These are phyloP conservation scores for Colletotrichum eremochloae DNA, from an alignment of 2,329 filamentous ascomycete genomes.

Conservation along the genomic window DNA sequence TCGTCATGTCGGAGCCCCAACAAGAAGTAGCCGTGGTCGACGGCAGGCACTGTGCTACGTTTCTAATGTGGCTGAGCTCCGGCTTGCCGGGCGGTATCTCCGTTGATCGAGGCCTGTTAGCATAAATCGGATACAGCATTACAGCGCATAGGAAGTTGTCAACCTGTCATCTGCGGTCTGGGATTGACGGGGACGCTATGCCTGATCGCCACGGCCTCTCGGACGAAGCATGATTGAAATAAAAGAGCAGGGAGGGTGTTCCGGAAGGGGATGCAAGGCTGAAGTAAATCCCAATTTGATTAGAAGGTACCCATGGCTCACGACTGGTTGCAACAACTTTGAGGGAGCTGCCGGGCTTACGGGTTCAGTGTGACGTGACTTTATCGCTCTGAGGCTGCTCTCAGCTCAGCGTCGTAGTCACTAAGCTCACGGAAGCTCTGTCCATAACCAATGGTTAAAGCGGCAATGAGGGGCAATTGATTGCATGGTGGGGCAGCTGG, in stretches of 20 bases:
- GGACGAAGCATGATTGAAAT: background rate
- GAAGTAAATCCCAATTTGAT: background rate
- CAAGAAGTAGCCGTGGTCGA: conserved; percentile 23
- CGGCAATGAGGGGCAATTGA: conserved; percentile 73
- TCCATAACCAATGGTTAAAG: conserved; percentile 64
- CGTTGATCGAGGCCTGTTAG: conserved; percentile 31
- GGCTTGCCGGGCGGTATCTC: conserved; percentile 37
- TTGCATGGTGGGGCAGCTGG: conserved; percentile 70
- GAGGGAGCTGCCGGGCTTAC: conserved; percentile 3
- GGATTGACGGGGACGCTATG: conserved; percentile 9
- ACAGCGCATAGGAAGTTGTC: conserved; percentile 8
- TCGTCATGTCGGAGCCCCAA: conserved; percentile 8
- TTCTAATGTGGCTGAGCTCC: conserved; percentile 40
- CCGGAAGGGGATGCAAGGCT: conserved; percentile 24
- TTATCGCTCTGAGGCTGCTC: conserved; percentile 24
- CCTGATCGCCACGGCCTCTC: conserved; percentile 1
- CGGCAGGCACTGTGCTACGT: conserved; percentile 24
- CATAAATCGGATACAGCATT: conserved; percentile 27
- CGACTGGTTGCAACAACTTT: conserved; percentile 16
- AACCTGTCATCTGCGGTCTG: conserved; percentile 24
- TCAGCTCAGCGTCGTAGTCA: conserved; percentile 31
- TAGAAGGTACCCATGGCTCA: background rate
- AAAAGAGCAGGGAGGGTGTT: background rate
- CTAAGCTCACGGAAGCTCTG: conserved; percentile 35
- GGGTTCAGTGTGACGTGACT: conserved; percentile 35